Evolutionary conservation across 345 rosid genomes (phyloP).

Genomic region (Eucalyptus erythrocorys): DNA sequence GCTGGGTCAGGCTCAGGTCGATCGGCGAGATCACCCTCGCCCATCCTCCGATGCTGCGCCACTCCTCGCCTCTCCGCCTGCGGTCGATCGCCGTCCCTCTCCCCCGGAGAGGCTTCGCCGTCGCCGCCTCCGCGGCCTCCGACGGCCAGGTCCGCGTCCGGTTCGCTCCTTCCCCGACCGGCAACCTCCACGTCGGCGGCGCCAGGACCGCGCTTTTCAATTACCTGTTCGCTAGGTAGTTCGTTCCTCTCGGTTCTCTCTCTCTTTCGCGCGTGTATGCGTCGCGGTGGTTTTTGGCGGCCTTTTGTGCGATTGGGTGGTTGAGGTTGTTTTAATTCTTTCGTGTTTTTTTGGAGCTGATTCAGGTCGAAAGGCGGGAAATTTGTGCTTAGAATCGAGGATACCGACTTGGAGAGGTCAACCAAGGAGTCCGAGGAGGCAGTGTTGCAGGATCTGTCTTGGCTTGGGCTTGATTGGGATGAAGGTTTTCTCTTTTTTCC

Average conservation of each 20-base stretch:
- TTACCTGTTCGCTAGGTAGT: constrained; percentile 83
- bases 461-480: constrained; percentile 95
- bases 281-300: not conserved
- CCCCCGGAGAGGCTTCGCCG: constrained; percentile 4
- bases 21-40: constrained; percentile 27
- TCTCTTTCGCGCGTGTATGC: not conserved
- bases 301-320: not conserved
- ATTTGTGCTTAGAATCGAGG: constrained; percentile 84
- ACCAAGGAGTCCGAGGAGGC: constrained; percentile 89
- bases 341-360: not conserved
- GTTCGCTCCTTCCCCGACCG: constrained; percentile 97
- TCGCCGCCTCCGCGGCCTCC: not conserved
- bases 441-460: constrained; percentile 75
- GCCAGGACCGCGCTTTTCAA: constrained; percentile 98
- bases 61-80: not conserved
- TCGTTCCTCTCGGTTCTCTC: not conserved
- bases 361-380: constrained; percentile 85
- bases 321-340: not conserved
- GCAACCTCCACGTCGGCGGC: constrained; percentile 94
- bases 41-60: constrained; percentile 6
- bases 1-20: constrained; percentile 43
- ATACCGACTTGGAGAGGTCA: constrained; percentile 91
- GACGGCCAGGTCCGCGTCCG: constrained; percentile 61
- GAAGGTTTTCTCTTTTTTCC: constrained; percentile 36
- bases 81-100: not conserved